Base-by-base conservation (phyloP, 106 monocot species). In the Dioscorea zingiberensis region DNA sequence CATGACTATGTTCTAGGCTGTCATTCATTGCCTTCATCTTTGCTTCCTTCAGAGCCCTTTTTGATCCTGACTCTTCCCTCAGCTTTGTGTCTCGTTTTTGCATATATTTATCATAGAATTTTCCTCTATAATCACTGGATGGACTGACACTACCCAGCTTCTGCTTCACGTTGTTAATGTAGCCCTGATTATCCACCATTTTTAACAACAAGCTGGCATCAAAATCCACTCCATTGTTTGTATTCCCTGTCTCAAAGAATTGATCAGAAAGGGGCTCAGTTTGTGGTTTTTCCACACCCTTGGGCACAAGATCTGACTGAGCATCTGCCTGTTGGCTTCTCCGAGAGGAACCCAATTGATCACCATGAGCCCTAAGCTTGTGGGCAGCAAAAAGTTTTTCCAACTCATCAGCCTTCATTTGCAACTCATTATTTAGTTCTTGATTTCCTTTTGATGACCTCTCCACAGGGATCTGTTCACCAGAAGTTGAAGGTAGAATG, bases 381-480 rank as follows among this genome's bases (percentile, higher is more conserved):
- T 81, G 81, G 23, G 68, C 76, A 59, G 81, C 81, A 63, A 81
- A 81, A 59, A 81, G 71, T 67, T 69, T 81, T 73, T 83, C 83
- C 71, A 83, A 47, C 32, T 83, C 83, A 54, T 83, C 74, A 14
- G 78, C 78, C 65, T 78, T 83, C 74, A 75, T 68, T 56, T 74
- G 74, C 23, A 83, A 70, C 62, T 78, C 92, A 71, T 78, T 85
- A 60, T 94, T 87, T 47, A 91, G 73, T 25, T 80, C 85, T 48
- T 85, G 79, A 74, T 83, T 83, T 70, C 86, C 86, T 72, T 79
- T 89, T 10, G 80, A 69, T 73, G 78, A 72, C 63, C 79, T 74
- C 27, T 28, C 48, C 21, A 29, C 60, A 54, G 73, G 74, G 67
- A 28, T 47, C 68, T 74, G 63, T 14, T 81, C 78, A 28, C 48